Evolutionary conservation across 1,284 basidiomycete genomes (phyloP).

Genomic region (Porodaedalea pini): DNA sequence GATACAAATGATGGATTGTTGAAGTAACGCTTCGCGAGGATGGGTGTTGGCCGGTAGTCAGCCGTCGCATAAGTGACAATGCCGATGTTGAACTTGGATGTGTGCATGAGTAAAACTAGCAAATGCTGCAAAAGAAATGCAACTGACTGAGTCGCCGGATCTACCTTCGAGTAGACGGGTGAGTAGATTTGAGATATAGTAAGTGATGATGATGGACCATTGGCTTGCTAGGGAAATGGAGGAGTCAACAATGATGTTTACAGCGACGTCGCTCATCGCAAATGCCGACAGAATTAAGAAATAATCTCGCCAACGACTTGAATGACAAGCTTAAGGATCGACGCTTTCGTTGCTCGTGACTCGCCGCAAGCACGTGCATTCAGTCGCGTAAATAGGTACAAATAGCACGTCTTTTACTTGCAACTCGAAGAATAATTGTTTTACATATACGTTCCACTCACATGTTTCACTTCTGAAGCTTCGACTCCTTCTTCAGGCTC

Average conservation of each 20-base stretch:
- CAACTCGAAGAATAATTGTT: not conserved
- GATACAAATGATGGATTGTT: conserved; percentile 36
- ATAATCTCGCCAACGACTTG: too few relatives aligned
- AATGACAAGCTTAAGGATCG: not conserved
- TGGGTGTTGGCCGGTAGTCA: conserved; percentile 48
- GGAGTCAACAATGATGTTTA: conserved; percentile 62
- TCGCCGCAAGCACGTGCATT: not conserved
- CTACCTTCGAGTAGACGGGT: conserved; percentile 48
- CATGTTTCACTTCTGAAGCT: not conserved
- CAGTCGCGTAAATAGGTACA: not conserved
- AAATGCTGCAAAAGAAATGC: not conserved
- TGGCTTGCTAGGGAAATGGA: conserved; percentile 52
- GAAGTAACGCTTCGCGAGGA: conserved; percentile 58
- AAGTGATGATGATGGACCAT: conserved; percentile 46
- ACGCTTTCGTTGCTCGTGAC: not conserved
- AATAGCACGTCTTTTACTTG: not conserved
- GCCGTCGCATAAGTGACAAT: conserved; percentile 55
- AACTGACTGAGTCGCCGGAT: conserved; percentile 33
- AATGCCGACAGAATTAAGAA: not conserved
- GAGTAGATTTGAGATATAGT: conserved; percentile 52
- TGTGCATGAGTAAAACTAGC: not conserved
- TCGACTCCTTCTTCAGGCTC: conserved; percentile 26
- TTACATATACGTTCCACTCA: not conserved
- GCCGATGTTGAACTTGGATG: conserved; percentile 46
- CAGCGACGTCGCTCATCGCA: conserved; percentile 29